Evolutionary conservation across 306 rosid species (phyloP).

Genomic region (Ammopiptanthus mongolicus): DNA sequence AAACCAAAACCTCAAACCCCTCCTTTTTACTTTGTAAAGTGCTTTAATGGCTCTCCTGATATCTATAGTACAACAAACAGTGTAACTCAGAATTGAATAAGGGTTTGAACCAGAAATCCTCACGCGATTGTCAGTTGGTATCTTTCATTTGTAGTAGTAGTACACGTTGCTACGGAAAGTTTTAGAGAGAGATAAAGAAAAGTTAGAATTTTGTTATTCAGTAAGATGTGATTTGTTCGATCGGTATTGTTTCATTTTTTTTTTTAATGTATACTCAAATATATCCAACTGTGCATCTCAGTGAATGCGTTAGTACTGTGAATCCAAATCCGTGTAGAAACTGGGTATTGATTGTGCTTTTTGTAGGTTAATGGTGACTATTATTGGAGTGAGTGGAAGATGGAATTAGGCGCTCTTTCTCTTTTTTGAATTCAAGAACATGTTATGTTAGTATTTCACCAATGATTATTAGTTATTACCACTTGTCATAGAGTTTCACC

Average conservation of each 20-base stretch:
- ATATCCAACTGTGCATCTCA: no score
- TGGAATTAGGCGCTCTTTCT: constrained; percentile 29
- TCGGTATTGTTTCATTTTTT: no score
- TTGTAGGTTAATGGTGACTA: constrained; percentile 19
- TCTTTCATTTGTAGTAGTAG: constrained; percentile 29
- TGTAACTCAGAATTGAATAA: neutral
- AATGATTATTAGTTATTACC: constrained; percentile 29
- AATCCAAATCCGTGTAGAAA: constrained; percentile 1
- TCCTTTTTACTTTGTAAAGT: constrained; percentile 26
- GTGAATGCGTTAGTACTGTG: no score
- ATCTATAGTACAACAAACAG: constrained; percentile 15
- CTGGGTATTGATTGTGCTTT: constrained; percentile 16
- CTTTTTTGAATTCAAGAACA: constrained; percentile 39
- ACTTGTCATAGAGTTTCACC: constrained; percentile 8
- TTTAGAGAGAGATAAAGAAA: neutral
- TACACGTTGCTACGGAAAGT: constrained; percentile 51
- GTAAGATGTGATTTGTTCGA: no score
- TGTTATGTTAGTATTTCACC: neutral
- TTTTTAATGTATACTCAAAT: no score
- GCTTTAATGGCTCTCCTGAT: constrained; percentile 27
- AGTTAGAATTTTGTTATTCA: neutral
- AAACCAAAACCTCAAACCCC: constrained; percentile 29
- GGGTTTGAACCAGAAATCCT: constrained; percentile 27
- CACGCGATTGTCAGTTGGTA: constrained; percentile 53
- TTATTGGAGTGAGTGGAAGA: constrained; percentile 14